A percentile compares a stretch with the other conserved stretches of the same genome.
Conservation (phyloP, 1,284 basidiomycete genomes). For the Moniliophthora roreri region DNA sequence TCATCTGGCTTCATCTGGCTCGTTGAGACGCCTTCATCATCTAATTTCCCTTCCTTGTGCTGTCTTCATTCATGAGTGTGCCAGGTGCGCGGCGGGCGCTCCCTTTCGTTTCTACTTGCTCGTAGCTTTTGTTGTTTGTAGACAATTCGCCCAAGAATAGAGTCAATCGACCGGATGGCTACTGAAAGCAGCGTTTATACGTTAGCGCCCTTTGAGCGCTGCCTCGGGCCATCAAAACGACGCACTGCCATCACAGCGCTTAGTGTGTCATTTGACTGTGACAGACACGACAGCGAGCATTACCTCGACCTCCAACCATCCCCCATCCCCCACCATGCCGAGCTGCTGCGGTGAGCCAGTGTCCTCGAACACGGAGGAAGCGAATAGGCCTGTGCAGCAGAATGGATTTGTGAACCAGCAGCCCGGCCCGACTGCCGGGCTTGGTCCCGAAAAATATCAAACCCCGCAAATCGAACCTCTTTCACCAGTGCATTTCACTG, state of each 20-base stretch:
- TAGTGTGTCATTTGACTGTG: conserved; percentile 5
- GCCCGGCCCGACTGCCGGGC: conserved; percentile 41
- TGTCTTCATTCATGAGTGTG: too few relatives aligned
- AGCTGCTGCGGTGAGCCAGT: conserved; percentile 56
- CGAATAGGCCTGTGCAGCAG: conserved; percentile 27
- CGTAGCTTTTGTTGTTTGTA: too few relatives aligned
- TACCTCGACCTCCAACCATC: conserved; percentile 7
- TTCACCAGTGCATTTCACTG: conserved; percentile 34
- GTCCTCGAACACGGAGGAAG: conserved; percentile 28
- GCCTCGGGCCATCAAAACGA: too few relatives aligned
- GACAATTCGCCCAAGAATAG: too few relatives aligned
- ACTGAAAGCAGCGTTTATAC: too few relatives aligned
- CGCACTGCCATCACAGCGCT: conserved; percentile 6
- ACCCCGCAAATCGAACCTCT: conserved; percentile 42
- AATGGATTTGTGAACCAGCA: conserved; percentile 46
- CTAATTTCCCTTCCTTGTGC: too few relatives aligned
- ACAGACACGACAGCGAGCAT: not conserved
- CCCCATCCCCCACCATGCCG: conserved; percentile 33
- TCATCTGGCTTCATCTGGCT: too few relatives aligned
- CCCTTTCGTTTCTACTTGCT: too few relatives aligned
- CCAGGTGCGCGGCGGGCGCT: too few relatives aligned
- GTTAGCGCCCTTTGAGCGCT: too few relatives aligned
- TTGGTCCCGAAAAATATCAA: conserved; percentile 37
- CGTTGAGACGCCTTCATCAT: too few relatives aligned
- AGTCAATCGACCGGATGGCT: too few relatives aligned